A percentile compares a stretch with the other conserved stretches of the same genome.
Evolutionary conservation across 257 asterid genomes (phyloP).

Genomic region (Salvia hispanica): DNA sequence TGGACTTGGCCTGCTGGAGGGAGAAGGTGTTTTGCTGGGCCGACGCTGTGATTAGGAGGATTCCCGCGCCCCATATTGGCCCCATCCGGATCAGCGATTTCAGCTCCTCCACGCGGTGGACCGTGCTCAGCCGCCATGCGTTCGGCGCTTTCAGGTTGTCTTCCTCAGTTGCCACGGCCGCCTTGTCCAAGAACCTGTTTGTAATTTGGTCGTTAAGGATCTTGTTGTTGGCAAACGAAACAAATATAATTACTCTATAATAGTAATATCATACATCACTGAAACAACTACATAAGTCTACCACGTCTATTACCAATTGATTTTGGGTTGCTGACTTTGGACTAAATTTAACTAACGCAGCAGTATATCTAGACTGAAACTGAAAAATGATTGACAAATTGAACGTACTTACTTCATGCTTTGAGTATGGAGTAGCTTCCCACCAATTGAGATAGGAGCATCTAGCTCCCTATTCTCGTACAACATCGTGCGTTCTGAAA

Average conservation of each 20-base stretch:
- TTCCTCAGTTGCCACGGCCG: slow-evolving; percentile 55
- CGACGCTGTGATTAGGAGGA: slow-evolving; percentile 68
- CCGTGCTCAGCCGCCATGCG: slow-evolving; percentile 66
- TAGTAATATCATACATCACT: too few species aligned
- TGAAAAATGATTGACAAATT: too few species aligned
- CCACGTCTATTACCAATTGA: too few species aligned
- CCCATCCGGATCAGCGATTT: slow-evolving; percentile 82
- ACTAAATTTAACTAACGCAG: too few species aligned
- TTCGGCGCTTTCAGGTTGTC: slow-evolving; percentile 62
- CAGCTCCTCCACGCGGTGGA: slow-evolving; percentile 84
- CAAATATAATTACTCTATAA: too few species aligned
- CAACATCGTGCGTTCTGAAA: slow-evolving; percentile 32
- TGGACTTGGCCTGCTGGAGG: slow-evolving; percentile 79
- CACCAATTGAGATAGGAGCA: slow-evolving; percentile 64
- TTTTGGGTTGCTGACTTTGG: too few species aligned
- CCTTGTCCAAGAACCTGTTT: slow-evolving; percentile 71
- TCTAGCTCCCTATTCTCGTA: slow-evolving; percentile 65
- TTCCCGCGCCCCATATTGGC: slow-evolving; percentile 90
- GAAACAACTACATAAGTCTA: too few species aligned
- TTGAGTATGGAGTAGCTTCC: slow-evolving; percentile 61
- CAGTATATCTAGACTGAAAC: too few species aligned
- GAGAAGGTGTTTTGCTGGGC: slow-evolving; percentile 82
- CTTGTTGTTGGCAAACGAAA: too few species aligned
- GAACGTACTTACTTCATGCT: slow-evolving; percentile 54
- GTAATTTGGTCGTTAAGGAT: background rate